A percentile compares a stretch with the other conserved stretches of the same genome.
phyloP scores from a whole-genome alignment of 805 yeast genomes.

The Metschnikowia arizonensis region DNA sequence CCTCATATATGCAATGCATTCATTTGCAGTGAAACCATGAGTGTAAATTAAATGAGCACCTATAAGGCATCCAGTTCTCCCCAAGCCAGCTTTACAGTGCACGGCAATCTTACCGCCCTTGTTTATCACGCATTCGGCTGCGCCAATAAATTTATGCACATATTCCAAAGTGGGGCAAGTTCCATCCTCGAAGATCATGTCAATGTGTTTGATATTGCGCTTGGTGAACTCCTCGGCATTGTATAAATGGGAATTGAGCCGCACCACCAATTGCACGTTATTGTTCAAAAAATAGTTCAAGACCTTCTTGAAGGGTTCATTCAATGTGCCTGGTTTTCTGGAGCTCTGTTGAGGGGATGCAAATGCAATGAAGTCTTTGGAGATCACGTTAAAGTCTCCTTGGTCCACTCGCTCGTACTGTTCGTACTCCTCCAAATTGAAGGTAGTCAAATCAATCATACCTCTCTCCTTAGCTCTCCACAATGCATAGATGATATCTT shows the following conservation, averaged over 20 bases:
- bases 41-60: constrained; percentile 97
- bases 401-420: constrained; percentile 93
- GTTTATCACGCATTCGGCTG: constrained; percentile 82
- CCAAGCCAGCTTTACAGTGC: constrained; percentile 98
- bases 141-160: constrained; percentile 90
- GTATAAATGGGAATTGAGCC: constrained; percentile 88
- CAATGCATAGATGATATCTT: constrained; percentile 91
- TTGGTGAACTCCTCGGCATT: constrained; percentile 80
- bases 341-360: constrained; percentile 84
- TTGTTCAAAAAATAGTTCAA: constrained; percentile 67
- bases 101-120: constrained; percentile 94
- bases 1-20: constrained; percentile 94
- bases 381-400: constrained; percentile 89
- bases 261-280: constrained; percentile 82
- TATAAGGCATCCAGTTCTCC: constrained; percentile 95
- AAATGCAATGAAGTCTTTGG: constrained; percentile 94
- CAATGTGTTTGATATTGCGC: constrained; percentile 82
- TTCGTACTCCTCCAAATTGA: constrained; percentile 91
- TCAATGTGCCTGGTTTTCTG: constrained; percentile 46
- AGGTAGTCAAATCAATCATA: constrained; percentile 77
- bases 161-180: constrained; percentile 94
- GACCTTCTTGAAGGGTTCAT: constrained; percentile 78
- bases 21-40: constrained; percentile 95
- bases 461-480: constrained; percentile 97
- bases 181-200: constrained; percentile 97